Evolutionary conservation across 192 early-diverging fungal genomes (phyloP), one percentile per base, ranked within the genome.

Genomic region (Rhizophagus prolifer): DNA sequence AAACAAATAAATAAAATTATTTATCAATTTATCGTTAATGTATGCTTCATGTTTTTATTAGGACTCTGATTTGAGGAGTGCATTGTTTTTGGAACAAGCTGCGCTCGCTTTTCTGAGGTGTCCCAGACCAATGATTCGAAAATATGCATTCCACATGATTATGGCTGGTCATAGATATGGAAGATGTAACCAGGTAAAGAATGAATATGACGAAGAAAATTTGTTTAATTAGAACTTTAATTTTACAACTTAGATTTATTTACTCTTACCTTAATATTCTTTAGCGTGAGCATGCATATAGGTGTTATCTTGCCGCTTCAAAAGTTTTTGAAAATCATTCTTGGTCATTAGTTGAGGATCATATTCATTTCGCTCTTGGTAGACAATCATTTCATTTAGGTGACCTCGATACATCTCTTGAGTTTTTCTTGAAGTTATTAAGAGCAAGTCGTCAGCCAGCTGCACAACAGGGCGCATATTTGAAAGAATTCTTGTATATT

Each of bases 71-170:
- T 75, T 94, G 4, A 86, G 92, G 26, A 89, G 89, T 74, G 95
- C 92, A 0, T 77, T 97, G 50, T 90, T 95, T 61, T 81, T 95
- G 62, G 97, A 99, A 80, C 96, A 98, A 80, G 94, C 96, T 0
- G 95, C 95, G 0, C 89, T 92, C 47, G 91, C 92, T 36, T 95
- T 91, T 78, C 67, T 96, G 26, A 87, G 88, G 65, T 44, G 82
- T 16, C 78, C 82, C n/a, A 88, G 87, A 2, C 89, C 93, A 1
- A 90, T 93, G 82, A 82, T 90, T 25, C 89, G 96, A 65, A 97
- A 95, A 75, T 95, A 94, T 79, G 92, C 92, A 0, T 97, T 97
- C 80, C 94, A 97, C 76, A 80, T 96, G 44, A 88, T 98, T 66
- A 86, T 97, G 78, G 94, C 96, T 10, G 93, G 89, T 1, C 94